Percentiles rank a stretch among this genome's conserved stretches.
These are phyloP conservation scores for Globisporangium parvum DNA, from an alignment of 352 stramenopile species.

Conservation along the genomic window DNA sequence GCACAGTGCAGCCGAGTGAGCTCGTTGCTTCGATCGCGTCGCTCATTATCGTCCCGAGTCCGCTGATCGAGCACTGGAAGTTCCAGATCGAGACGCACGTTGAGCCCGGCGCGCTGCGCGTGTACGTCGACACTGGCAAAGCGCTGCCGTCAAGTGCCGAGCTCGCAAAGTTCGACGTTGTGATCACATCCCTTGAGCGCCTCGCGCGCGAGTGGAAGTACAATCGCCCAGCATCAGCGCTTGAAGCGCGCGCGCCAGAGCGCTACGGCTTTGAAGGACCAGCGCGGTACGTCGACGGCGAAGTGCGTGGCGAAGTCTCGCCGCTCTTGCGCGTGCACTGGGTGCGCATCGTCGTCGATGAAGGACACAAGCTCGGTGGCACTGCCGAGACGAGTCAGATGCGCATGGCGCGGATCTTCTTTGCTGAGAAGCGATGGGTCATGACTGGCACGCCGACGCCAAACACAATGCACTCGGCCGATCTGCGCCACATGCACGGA, in stretches of 20 bases:
- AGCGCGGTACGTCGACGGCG: conserved; percentile 52
- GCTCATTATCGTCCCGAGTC: conserved; percentile 67
- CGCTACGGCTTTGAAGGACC: conserved; percentile 60
- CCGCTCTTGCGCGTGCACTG: conserved; percentile 62
- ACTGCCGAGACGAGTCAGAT: conserved; percentile 62
- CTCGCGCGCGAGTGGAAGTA: conserved; percentile 62
- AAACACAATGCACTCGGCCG: conserved; percentile 78
- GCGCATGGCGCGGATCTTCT: conserved; percentile 75
- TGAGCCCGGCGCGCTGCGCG: conserved; percentile 20
- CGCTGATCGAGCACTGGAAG: conserved; percentile 73
- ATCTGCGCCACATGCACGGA: conserved; percentile 87
- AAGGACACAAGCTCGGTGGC: conserved; percentile 92
- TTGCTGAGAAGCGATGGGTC: conserved; percentile 89
- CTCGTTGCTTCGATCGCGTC: conserved; percentile 43
- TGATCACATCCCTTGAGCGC: conserved; percentile 68
- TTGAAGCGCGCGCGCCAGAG: conserved; percentile 59
- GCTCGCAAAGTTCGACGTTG: conserved; percentile 59
- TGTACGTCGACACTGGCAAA: conserved; percentile 38
- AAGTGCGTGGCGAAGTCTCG: conserved; percentile 42
- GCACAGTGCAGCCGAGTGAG: conserved; percentile 34
- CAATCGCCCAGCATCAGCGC: conserved; percentile 42
- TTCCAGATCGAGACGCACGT: conserved; percentile 67
- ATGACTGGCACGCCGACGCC: conserved; percentile 97
- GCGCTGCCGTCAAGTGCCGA: conserved; percentile 31
- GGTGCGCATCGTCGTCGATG: conserved; percentile 93